These are phyloP conservation scores for Pyrenula aspistea DNA, from an alignment of 495 filamentous ascomycete species.

Conservation along the genomic window DNA sequence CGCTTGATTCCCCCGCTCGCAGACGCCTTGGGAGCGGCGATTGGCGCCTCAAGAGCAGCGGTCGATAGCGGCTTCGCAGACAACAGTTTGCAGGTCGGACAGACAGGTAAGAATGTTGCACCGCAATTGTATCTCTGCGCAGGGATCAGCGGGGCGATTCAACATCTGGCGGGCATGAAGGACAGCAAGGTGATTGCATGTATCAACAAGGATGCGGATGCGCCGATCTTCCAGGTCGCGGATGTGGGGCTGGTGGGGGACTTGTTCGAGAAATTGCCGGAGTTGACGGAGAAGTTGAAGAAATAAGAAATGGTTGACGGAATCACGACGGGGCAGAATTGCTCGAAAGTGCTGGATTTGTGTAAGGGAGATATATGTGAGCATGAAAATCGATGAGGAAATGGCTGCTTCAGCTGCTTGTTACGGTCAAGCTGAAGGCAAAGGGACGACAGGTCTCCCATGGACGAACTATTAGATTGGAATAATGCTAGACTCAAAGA, in stretches of 20 bases:
- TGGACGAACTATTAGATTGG: no score
- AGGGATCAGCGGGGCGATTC: slow-evolving; percentile 93
- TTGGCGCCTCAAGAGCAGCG: slow-evolving; percentile 87
- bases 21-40: slow-evolving; percentile 81
- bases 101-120: slow-evolving; percentile 97
- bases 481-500: no score
- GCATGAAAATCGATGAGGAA: no score
- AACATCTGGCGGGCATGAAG: slow-evolving; percentile 99
- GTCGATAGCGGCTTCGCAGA: slow-evolving; percentile 98
- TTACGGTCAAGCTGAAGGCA: no score
- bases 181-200: slow-evolving; percentile 98
- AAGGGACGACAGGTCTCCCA: no score
- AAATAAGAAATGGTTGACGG: no score
- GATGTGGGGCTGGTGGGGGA: slow-evolving; percentile 93
- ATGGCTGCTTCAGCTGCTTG: no score
- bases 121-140: slow-evolving; percentile 91
- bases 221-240: slow-evolving; percentile 95
- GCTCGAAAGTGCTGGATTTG: no score
- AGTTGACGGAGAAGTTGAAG: slow-evolving; percentile 91
- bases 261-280: slow-evolving; percentile 88
- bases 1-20: slow-evolving; percentile 81
- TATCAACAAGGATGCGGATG: slow-evolving; percentile 96
- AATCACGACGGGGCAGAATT: no score
- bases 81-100: slow-evolving; percentile 95
- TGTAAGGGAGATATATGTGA: no score